Evolutionary conservation across 345 rosid genomes (phyloP).

Genomic region (Leavenworthia alabamica): DNA sequence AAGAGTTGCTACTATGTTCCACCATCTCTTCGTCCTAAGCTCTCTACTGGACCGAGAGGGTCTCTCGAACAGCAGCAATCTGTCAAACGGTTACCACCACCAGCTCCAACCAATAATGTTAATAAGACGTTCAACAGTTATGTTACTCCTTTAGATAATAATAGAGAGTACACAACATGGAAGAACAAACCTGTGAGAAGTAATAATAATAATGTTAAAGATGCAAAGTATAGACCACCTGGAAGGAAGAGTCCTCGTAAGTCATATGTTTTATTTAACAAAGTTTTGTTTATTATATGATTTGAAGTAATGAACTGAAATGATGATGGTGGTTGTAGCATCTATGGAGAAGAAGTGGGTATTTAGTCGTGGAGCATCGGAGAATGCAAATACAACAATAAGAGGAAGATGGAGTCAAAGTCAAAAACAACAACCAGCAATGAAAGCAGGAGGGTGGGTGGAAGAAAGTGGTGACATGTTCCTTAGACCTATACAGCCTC

Average conservation of each 20-base stretch:
- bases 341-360: too few relatives aligned
- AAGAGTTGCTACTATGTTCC: slow-evolving; percentile 89
- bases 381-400: slow-evolving; percentile 31
- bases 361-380: too few relatives aligned
- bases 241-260: slow-evolving; percentile 77
- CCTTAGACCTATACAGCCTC: slow-evolving; percentile 46
- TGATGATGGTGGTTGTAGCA: too few relatives aligned
- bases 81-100: slow-evolving; percentile 40
- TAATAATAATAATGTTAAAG: slow-evolving; percentile 35
- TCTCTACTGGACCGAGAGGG: slow-evolving; percentile 42
- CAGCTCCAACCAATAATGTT: slow-evolving; percentile 28
- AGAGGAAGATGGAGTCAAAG: slow-evolving; percentile 32
- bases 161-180: slow-evolving; percentile 45
- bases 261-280: slow-evolving; percentile 5
- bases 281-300: not conserved
- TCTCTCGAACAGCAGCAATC: slow-evolving; percentile 36
- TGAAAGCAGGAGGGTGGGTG: slow-evolving; percentile 73
- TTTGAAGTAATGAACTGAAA: too few relatives aligned
- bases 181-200: slow-evolving; percentile 39
- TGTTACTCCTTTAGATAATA: slow-evolving; percentile 47
- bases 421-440: too few relatives aligned
- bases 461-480: slow-evolving; percentile 42
- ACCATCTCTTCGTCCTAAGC: slow-evolving; percentile 68
- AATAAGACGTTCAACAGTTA: slow-evolving; percentile 36
- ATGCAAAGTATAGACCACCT: slow-evolving; percentile 58